Base-by-base conservation (phyloP, 495 filamentous ascomycete genomes). In the Talaromyces ruber region DNA sequence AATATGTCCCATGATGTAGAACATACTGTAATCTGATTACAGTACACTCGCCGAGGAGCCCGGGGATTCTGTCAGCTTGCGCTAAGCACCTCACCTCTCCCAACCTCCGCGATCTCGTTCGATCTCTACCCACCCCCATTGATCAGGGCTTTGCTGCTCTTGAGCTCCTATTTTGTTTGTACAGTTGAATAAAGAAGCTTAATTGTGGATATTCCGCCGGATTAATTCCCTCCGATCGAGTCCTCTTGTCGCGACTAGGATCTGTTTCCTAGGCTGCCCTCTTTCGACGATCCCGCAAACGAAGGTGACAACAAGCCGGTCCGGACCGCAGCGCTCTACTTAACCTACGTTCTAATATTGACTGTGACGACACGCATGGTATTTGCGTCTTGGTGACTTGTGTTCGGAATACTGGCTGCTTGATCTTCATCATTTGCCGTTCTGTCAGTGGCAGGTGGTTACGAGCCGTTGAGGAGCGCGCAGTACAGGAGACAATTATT, bases 71-170 rank as follows among this genome's bases (percentile, higher is more conserved):
- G 24, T 28, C 16, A 54, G 51, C 51, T 54, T 54, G 51, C 51
- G 51, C 51, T 47, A 47, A 47, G 43, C 43, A 47, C 25, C 52
- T 32, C 55, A 59, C 18, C 39, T 24, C 21, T 12, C 51, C 51
- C 51, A 54, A 54, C 51, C 51, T 54, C 51, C 51, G 28, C 21
- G 7, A 54, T 54, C 51, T 54, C 43, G 14, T 51, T 52, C 59
- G 16, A 39, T 34, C 59, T 51, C 59, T 24, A 2, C 18, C 43
- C 29, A 25, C 25, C 43, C 26, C 22, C 39, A 60, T 60, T 60
- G 43, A 60, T 60, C 59, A 47, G 59, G 37, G 59, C 59, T 52
- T 60, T 21, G 43, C 22, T 52, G 59, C 59, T 60, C 59, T 29
- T 51, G 37, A 57, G 26, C 26, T 57, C 16, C 9, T 14, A 21